Base-by-base conservation (phyloP, 2,329 filamentous ascomycete genomes). In the Dactylellina sp. region DNA sequence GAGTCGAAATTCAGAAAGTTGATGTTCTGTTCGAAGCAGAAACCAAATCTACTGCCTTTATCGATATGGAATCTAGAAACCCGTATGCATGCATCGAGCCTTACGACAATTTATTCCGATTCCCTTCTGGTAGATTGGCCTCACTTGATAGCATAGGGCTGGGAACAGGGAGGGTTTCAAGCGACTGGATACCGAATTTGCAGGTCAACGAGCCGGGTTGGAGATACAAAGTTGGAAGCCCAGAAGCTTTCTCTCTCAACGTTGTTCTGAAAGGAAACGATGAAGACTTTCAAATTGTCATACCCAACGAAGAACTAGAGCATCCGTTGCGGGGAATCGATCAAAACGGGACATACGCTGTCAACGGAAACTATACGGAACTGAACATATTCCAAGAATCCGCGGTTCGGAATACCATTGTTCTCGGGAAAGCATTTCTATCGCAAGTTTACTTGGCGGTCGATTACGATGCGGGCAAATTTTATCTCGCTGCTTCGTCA, bases 31-130 rank as follows among this genome's bases (percentile, higher is more conserved):
- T 72, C 28, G 60, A 72, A 35, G 55, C 52, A 18, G 40, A 37
- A 1, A 60, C 25, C 37, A 55, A 50, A 25, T 25, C 68, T 7
- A 60, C 68, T 1, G 24, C 68, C 4, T 72, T 72, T 44, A 72
- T 72, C 25, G 68, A 72, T 35, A 64, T 72, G 60, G 60, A 72
- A n/a, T 56, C 68, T 24, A 57, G 60, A 20, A 72, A 72, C 18
- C 60, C 68, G 1, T 72, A 72, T 24, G 68, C 68, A 6, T 72
- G 68, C 53, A 72, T 72, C n/a, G 68, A 72, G 46, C 68, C 68
- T 32, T 72, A 72, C 39, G 68, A 72, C 4, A 64, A 57, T 37
- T 49, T 72, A 18, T 72, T 72, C 37, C 44, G 68, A 32, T 72
- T 72, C 24, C 68, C 68, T 1, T 49, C 68, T 12, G 68, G 59